Percentiles rank a stretch among this genome's conserved stretches.
Evolutionary conservation across 2,329 filamentous ascomycete genomes (phyloP).

Genomic region (Cladosporium sp.): DNA sequence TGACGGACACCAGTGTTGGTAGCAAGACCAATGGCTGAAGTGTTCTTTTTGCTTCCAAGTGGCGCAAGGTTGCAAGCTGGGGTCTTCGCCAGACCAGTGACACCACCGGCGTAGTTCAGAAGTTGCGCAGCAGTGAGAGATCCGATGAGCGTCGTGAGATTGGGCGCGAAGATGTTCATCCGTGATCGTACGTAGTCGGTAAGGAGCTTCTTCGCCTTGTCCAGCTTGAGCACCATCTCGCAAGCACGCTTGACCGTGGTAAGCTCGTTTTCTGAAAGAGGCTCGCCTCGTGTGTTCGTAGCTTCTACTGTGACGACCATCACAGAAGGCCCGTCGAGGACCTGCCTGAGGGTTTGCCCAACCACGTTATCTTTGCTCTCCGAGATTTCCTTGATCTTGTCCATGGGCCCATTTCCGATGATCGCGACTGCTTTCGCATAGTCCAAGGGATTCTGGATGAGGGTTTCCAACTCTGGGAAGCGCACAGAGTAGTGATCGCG

Average conservation of each 20-base stretch:
- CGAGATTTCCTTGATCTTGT: conserved; percentile 77
- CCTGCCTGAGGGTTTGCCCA: conserved; percentile 67
- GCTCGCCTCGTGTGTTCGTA: conserved; percentile 77
- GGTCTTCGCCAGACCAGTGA: conserved; percentile 84
- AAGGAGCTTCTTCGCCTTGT: conserved; percentile 78
- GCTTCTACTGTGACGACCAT: conserved; percentile 97
- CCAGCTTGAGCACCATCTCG: conserved; percentile 80
- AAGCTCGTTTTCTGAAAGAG: conserved; percentile 71
- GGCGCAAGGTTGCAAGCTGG: conserved; percentile 90
- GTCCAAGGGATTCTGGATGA: conserved; percentile 87
- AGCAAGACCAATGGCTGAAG: conserved; percentile 68
- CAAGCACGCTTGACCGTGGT: conserved; percentile 71
- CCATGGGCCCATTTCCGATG: conserved; percentile 84
- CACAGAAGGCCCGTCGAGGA: conserved; percentile 81
- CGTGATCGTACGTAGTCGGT: conserved; percentile 94
- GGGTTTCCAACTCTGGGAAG: conserved; percentile 85
- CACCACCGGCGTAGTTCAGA: conserved; percentile 87
- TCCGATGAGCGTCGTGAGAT: conserved; percentile 83
- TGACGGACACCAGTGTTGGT: conserved; percentile 88
- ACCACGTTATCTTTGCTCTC: conserved; percentile 73
- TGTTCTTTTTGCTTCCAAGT: conserved; percentile 83
- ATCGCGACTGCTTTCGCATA: conserved; percentile 95
- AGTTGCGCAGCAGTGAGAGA: conserved; percentile 91
- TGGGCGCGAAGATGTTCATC: conserved; percentile 94
- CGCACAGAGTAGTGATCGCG: conserved; percentile 91